Evolutionary conservation across 1,284 basidiomycete genomes (phyloP).

Genomic region (Ganoderma leucocontextum): DNA sequence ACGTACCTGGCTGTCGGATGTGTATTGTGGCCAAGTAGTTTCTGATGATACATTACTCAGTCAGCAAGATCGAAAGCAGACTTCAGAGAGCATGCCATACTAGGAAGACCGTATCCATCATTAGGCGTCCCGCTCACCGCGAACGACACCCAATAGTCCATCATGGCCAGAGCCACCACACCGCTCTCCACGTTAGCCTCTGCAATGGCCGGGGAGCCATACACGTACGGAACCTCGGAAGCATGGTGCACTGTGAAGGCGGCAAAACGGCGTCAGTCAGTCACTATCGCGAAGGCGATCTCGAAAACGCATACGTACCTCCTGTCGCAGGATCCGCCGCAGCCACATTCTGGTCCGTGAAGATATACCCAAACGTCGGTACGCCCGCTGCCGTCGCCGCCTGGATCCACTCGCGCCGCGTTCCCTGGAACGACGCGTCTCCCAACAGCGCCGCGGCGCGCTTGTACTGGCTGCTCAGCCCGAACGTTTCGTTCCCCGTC

Average conservation of each 20-base stretch:
- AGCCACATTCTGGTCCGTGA: constrained; percentile 51
- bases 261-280: neutral
- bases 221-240: constrained; percentile 52
- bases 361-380: constrained; percentile 56
- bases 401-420: constrained; percentile 51
- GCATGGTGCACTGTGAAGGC: constrained; percentile 46
- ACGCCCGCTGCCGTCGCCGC: constrained; percentile 48
- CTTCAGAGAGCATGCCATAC: constrained; percentile 22
- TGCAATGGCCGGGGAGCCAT: constrained; percentile 38
- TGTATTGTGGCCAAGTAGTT: constrained; percentile 33
- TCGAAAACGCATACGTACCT: constrained; percentile 13
- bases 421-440: constrained; percentile 52
- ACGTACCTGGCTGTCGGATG: constrained; percentile 19
- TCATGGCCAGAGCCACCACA: constrained; percentile 49
- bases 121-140: constrained; percentile 57
- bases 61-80: neutral
- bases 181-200: constrained; percentile 36
- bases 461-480: constrained; percentile 52
- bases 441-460: constrained; percentile 52
- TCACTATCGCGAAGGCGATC: too few relatives aligned
- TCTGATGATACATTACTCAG: constrained; percentile 12
- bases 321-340: constrained; percentile 39
- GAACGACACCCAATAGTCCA: constrained; percentile 64
- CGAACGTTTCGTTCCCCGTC: constrained; percentile 60
- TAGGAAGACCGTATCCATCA: constrained; percentile 53